Evolutionary conservation across 106 monocot genomes (phyloP), one percentile per base, ranked within the genome.

Genomic region (Acorus calamus): DNA sequence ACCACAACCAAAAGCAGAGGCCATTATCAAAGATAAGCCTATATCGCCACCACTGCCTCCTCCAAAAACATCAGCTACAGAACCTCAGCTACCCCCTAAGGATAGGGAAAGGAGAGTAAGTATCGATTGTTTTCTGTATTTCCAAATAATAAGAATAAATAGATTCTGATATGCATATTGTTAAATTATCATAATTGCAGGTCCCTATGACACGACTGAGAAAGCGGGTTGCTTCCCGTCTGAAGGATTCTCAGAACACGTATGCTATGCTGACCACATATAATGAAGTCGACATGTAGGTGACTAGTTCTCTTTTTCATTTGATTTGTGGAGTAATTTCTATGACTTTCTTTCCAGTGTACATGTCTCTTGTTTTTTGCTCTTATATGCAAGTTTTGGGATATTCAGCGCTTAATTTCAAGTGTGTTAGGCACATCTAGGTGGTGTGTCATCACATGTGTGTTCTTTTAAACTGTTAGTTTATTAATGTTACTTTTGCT

Each of bases 261-360:
- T 94, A 79, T 78, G 94, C 89, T 42, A 58, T 94, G 89, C 80
- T 94, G 41, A 94, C 94, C 52, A 94, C 94, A 53, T 94, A 89
- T 71, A 94, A 94, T 82, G 94, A 94, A 90, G 94, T 94, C 59
- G 89, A 94, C 78, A 94, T 94, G 94, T 94, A 82, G 51, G 77
- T 77, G 11, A 11, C 50, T 63, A 44, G 56, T 45, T 7, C 62
- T 11, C 8, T 46, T 50, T 46, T 48, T n/a, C 50, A 42, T 50
- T 60, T 54, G 52, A 43, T 48, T 60, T 11, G 12, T 49, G 28
- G 28, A 28, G 28, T 28, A 28, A 28, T 28, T 28, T 28, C 28
- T 28, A 28, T 28, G 28, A 28, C 28, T 28, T 28, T 28, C 28
- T 28, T 28, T 28, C 28, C 28, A 28, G 28, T 28, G 28, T 28